These are phyloP conservation scores for Neophaeococcomyces aloes DNA, from an alignment of 2,329 filamentous ascomycete genomes.

Conservation along the genomic window DNA sequence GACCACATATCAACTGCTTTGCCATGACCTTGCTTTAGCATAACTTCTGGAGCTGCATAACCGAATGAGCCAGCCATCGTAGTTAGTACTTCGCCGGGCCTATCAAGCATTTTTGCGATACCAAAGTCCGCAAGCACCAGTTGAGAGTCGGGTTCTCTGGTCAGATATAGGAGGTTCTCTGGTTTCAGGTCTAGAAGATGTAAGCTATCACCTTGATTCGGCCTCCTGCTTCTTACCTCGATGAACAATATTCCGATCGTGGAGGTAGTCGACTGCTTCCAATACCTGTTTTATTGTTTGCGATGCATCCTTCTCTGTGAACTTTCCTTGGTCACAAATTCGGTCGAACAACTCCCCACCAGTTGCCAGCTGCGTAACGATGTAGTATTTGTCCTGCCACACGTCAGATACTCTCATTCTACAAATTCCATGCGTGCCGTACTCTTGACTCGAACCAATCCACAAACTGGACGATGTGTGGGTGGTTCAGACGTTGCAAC, in stretches of 20 bases:
- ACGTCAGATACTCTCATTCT: slow-evolving; percentile 7
- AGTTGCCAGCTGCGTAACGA: slow-evolving; percentile 90
- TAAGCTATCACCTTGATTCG: slow-evolving; percentile 13
- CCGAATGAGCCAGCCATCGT: slow-evolving; percentile 99
- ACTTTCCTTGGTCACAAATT: slow-evolving; percentile 95
- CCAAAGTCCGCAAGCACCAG: slow-evolving; percentile 95
- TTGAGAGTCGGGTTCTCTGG: slow-evolving; percentile 62
- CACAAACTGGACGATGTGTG: slow-evolving; percentile 92
- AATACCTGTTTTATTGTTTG: slow-evolving; percentile 92
- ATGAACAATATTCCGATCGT: slow-evolving; percentile 90
- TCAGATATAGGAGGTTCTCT: slow-evolving; percentile 92
- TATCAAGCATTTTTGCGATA: slow-evolving; percentile 95
- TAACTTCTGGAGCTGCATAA: slow-evolving; percentile 94
- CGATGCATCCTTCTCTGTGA: slow-evolving; percentile 95
- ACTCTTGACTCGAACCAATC: slow-evolving; percentile 99
- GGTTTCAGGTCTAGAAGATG: slow-evolving; percentile 72
- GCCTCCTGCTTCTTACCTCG: slow-evolving; percentile 50
- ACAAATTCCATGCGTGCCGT: slow-evolving; percentile 25
- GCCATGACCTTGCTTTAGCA: slow-evolving; percentile 94
- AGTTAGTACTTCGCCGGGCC: slow-evolving; percentile 79
- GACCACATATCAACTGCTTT: slow-evolving; percentile 99
- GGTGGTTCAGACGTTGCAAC: slow-evolving; percentile 81
- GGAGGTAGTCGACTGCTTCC: slow-evolving; percentile 85
- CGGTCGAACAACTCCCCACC: slow-evolving; percentile 96
- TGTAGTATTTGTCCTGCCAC: slow-evolving; percentile 92